phyloP scores from a whole-genome alignment of 1,284 basidiomycete species.

The Tylopilus sp. region DNA sequence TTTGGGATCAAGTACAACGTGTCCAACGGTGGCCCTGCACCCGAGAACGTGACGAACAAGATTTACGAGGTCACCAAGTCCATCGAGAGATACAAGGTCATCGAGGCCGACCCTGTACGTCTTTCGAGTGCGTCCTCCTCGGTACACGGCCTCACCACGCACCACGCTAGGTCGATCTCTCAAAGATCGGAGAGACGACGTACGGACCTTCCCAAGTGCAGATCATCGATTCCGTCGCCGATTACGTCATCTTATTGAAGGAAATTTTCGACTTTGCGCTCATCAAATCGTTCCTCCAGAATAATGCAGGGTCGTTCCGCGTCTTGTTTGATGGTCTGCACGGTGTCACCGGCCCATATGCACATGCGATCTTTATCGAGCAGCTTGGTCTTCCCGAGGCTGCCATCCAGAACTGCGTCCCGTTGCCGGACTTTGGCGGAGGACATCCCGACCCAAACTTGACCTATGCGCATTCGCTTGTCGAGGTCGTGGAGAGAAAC shows the following conservation, averaged over 20 bases:
- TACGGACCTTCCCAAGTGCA: constrained; percentile 85
- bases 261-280: constrained; percentile 93
- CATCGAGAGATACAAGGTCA: constrained; percentile 82
- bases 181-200: constrained; percentile 74
- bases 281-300: constrained; percentile 87
- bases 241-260: constrained; percentile 85
- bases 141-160: constrained; percentile 7
- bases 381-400: constrained; percentile 77
- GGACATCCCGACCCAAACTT: constrained; percentile 98
- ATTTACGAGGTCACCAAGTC: constrained; percentile 91
- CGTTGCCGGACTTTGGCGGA: constrained; percentile 93
- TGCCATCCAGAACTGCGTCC: constrained; percentile 89
- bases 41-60: constrained; percentile 90
- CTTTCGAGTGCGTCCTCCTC: neutral
- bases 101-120: constrained; percentile 74
- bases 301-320: constrained; percentile 65
- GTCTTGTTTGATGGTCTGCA: constrained; percentile 96
- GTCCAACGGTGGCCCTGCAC: constrained; percentile 94
- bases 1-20: constrained; percentile 99
- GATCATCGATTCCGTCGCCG: constrained; percentile 91
- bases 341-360: constrained; percentile 98
- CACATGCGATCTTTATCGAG: constrained; percentile 83
- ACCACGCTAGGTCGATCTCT: constrained; percentile 70
- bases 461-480: constrained; percentile 94
- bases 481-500: constrained; percentile 86